Evolutionary conservation across 2,329 filamentous ascomycete genomes (phyloP).

Genomic region (Monilinia vaccinii-corymbosi): DNA sequence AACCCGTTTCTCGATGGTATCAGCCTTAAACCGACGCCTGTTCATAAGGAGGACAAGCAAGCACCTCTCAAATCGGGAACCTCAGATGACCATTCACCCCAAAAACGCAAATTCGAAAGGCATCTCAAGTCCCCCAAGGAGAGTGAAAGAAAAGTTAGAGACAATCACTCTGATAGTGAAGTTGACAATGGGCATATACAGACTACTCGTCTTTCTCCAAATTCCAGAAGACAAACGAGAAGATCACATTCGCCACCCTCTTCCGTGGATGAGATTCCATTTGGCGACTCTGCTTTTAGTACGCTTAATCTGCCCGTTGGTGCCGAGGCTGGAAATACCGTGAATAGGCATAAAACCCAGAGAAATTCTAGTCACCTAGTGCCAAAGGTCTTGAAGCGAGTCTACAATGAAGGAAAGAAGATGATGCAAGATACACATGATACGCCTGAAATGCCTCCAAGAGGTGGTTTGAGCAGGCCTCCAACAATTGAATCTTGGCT

Average conservation of each 20-base stretch:
- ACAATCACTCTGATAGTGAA: neutral
- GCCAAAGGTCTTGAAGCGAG: conserved; percentile 56
- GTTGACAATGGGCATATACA: neutral
- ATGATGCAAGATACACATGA: conserved; percentile 54
- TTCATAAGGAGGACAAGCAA: conserved; percentile 17
- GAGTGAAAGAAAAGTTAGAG: neutral
- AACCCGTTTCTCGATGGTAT: conserved; percentile 24
- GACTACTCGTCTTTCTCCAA: conserved; percentile 17
- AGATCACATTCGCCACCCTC: conserved; percentile 27
- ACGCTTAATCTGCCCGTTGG: conserved; percentile 48
- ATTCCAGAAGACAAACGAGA: conserved; percentile 15
- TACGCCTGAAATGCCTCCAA: conserved; percentile 32
- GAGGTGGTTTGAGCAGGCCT: conserved; percentile 45
- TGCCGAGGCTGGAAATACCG: conserved; percentile 41
- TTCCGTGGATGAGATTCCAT: conserved; percentile 51
- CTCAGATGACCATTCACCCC: conserved; percentile 8
- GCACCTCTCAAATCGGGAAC: conserved; percentile 10
- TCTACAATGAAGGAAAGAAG: conserved; percentile 55
- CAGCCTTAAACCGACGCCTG: conserved; percentile 21
- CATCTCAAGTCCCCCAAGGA: conserved; percentile 18
- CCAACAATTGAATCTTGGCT: conserved; percentile 59
- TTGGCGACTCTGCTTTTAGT: conserved; percentile 59
- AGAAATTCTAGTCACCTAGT: conserved; percentile 51
- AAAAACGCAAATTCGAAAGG: conserved; percentile 20
- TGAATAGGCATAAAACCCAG: conserved; percentile 35